Conservation (phyloP, 1,284 basidiomycete species). For the Trichosporon ovoides region DNA sequence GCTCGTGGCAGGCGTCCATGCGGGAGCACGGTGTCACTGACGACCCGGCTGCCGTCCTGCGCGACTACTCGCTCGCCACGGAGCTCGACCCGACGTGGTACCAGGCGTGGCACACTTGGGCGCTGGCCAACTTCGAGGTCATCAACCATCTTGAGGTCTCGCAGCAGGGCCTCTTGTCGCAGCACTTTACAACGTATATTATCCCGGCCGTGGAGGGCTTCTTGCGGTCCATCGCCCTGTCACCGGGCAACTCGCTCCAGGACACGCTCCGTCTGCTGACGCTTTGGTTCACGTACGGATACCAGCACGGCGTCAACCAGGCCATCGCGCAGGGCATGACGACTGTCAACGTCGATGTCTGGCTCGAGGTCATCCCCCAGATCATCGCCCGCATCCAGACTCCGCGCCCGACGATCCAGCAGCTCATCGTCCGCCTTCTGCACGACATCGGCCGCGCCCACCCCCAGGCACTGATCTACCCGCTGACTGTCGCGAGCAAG, state of each 20-base stretch:
- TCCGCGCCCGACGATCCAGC: slow-evolving; percentile 77
- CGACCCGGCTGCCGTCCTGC: slow-evolving; percentile 73
- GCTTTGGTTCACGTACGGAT: slow-evolving; percentile 97
- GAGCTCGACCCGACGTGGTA: slow-evolving; percentile 93
- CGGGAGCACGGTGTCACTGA: slow-evolving; percentile 57
- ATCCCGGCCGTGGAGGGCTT: slow-evolving; percentile 96
- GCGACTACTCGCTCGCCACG: slow-evolving; percentile 81
- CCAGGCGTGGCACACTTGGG: slow-evolving; percentile 99
- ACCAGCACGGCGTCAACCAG: slow-evolving; percentile 81
- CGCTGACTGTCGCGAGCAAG: slow-evolving; percentile 96
- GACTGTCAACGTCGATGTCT: slow-evolving; percentile 91
- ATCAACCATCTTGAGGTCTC: slow-evolving; percentile 74
- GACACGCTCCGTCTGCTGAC: slow-evolving; percentile 91
- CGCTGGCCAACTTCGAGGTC: slow-evolving; percentile 92
- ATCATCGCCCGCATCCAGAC: slow-evolving; percentile 99
- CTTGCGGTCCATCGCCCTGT: slow-evolving; percentile 89
- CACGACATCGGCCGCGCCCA: slow-evolving; percentile 93
- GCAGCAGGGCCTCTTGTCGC: slow-evolving; percentile 64
- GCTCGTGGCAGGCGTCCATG: slow-evolving; percentile 85
- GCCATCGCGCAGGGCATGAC: slow-evolving; percentile 86
- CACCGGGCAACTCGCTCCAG: slow-evolving; percentile 86
- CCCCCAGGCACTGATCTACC: slow-evolving; percentile 95
- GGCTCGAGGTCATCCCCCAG: slow-evolving; percentile 98
- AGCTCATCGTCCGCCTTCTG: slow-evolving; percentile 83
- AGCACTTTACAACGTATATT: slow-evolving; percentile 74